Conservation (phyloP, 306 rosid species). For the Castanea mollissima region DNA sequence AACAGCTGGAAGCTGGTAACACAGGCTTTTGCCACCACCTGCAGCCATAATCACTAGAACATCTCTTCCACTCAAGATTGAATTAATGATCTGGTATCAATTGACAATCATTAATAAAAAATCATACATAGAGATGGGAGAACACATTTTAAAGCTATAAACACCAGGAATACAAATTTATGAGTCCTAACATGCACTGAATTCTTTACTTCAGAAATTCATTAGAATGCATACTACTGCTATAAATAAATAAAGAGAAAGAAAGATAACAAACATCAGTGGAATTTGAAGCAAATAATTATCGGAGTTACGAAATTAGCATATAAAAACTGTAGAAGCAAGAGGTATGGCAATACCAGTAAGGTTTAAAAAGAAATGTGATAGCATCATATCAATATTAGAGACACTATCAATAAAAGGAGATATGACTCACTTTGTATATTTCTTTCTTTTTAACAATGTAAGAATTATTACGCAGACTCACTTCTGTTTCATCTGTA, state of each 20-base stretch:
- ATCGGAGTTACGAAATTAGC: not conserved
- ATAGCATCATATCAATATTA: not conserved
- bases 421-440: not conserved
- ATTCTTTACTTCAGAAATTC: not conserved
- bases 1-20: slow-evolving; percentile 95
- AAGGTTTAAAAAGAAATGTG: not conserved
- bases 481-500: no score
- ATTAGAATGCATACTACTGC: not conserved
- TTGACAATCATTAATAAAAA: slow-evolving; percentile 32
- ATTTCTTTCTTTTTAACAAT: not conserved
- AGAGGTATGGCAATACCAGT: not conserved
- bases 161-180: not conserved
- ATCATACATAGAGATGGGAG: not conserved
- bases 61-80: slow-evolving; percentile 84
- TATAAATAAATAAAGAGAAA: slow-evolving; percentile 1
- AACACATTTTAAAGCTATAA: slow-evolving; percentile 1
- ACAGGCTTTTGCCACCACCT: slow-evolving; percentile 98
- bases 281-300: slow-evolving; percentile 12
- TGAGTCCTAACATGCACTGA: not conserved
- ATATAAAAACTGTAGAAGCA: not conserved
- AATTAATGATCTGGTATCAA: slow-evolving; percentile 73
- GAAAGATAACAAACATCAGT: slow-evolving; percentile 1
- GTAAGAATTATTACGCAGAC: not conserved
- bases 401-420: not conserved
- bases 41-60: slow-evolving; percentile 97